These are phyloP conservation scores for Coniochaeta sp. DNA, from an alignment of 2,329 filamentous ascomycete genomes.

Conservation along the genomic window DNA sequence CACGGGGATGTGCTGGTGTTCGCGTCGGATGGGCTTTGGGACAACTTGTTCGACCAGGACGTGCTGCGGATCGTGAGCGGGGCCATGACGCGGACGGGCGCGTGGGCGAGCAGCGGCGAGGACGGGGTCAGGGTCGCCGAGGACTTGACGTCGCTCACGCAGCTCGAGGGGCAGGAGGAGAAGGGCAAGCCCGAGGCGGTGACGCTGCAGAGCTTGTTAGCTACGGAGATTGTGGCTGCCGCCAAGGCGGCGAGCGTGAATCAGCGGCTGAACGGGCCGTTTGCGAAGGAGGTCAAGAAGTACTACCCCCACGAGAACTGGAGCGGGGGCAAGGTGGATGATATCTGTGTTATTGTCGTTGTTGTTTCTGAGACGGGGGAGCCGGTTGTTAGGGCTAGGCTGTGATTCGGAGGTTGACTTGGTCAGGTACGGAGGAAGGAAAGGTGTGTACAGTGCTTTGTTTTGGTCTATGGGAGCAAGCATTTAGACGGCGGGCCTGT, in stretches of 20 bases:
- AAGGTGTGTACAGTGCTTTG: background rate
- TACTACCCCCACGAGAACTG: conserved; percentile 81
- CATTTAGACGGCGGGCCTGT: background rate
- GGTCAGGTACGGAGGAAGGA: conserved; percentile 11
- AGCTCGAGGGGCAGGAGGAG: conserved; percentile 32
- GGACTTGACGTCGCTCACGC: conserved; percentile 47
- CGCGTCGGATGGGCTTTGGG: conserved; percentile 91
- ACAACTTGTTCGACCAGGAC: conserved; percentile 90
- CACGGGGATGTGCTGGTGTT: conserved; percentile 94
- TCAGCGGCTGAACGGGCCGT: conserved; percentile 77
- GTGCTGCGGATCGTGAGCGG: conserved; percentile 72
- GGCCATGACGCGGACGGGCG: conserved; percentile 66
- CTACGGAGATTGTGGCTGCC: conserved; percentile 69
- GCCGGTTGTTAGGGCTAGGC: conserved; percentile 17
- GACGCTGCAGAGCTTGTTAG: conserved; percentile 71
- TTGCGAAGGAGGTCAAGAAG: conserved; percentile 88
- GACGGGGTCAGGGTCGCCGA: conserved; percentile 57
- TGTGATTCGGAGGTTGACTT: conserved; percentile 14
- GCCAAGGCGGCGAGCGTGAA: conserved; percentile 83
- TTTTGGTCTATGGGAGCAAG: background rate
- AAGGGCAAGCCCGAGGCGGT: conserved; percentile 10
- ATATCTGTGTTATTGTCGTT: conserved; percentile 82
- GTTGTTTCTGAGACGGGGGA: conserved; percentile 61
- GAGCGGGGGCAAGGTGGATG: conserved; percentile 89
- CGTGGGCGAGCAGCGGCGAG: conserved; percentile 59